Evolutionary conservation across 2,329 filamentous ascomycete species (phyloP), one percentile per base, ranked within the genome.

Genomic region (Colletotrichum endophyticum): DNA sequence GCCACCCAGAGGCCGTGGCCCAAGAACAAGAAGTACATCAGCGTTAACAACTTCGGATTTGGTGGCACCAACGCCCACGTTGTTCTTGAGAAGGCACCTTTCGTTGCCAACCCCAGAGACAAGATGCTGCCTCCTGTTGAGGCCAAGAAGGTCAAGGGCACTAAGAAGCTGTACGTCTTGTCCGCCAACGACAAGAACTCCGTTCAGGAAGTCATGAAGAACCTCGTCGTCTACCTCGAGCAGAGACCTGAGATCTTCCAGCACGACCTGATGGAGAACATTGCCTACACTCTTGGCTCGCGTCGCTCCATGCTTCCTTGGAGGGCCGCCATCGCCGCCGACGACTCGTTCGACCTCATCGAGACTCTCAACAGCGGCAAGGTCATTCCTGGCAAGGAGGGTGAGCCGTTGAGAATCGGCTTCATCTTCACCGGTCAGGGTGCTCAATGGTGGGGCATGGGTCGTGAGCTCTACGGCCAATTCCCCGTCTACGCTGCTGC

Each of bases 41-140:
- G 88, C 77, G 83, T 90, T 75, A 89, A 89, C 75, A 76, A 64
- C 63, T 90, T 89, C 66, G 88, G 88, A 0, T 88, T 86, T 30
- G 87, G 86, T 25, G 87, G 84, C 59, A 86, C 87, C 16, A 89
- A 89, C 78, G 86, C 85, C 6, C 87, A 89, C 78, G 83, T 73
- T n/a, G 84, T 89, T 3, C 79, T 88, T 12, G 84, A 85, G 72
- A 82, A 82, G 27, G 83, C 85, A 2, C 84, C 86, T 1, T 85
- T 85, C 72, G 39, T 67, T 6, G 66, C 71, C 15, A 34, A 70
- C 13, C 72, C 69, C 30, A 74, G 63, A 44, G 66, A 75, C 36
- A 82, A 81, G 70, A 83, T 76, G 5, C 59, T 73, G 8, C 63
- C 70, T 16, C 32, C 64, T 15, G 32, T 49, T 6, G 67, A 77